Percentiles rank a stretch among this genome's conserved stretches.
Evolutionary conservation across 805 yeast genomes (phyloP).

Genomic region (Saccharomycodes ludwigii): DNA sequence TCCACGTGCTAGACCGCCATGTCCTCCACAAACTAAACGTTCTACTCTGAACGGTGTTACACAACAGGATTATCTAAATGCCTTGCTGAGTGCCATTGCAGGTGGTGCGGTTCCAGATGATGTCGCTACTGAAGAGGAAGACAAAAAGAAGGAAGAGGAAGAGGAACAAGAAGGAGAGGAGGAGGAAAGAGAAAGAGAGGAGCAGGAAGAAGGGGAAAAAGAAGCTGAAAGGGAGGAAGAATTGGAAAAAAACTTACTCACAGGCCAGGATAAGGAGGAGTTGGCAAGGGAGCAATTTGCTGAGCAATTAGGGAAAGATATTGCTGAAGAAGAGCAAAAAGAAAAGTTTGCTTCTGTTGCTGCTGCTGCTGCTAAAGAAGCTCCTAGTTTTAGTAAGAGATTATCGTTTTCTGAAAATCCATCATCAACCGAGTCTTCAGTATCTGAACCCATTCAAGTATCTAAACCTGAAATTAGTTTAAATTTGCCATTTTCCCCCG

Average conservation of each 20-base stretch:
- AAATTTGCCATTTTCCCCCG: slow-evolving; percentile 42
- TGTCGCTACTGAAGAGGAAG: slow-evolving; percentile 1
- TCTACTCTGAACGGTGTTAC: too few species aligned
- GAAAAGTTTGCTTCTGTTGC: slow-evolving; percentile 1
- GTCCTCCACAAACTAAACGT: too few species aligned
- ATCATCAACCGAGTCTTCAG: slow-evolving; percentile 20
- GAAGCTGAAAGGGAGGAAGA: slow-evolving; percentile 3
- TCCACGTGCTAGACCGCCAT: slow-evolving; percentile 3
- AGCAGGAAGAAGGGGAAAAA: slow-evolving; percentile 2
- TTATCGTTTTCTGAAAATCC: slow-evolving; percentile 10
- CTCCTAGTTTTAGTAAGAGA: slow-evolving; percentile 4
- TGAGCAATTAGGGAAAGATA: slow-evolving; percentile 1
- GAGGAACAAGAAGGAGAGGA: slow-evolving; percentile 1
- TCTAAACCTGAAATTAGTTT: slow-evolving; percentile 32
- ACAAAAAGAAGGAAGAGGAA: slow-evolving; percentile 1
- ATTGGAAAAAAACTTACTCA: slow-evolving; percentile 3
- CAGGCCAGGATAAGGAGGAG: background rate
- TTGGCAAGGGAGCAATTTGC: slow-evolving; percentile 1
- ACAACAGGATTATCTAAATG: slow-evolving; percentile 10
- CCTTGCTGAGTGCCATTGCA: slow-evolving; percentile 12
- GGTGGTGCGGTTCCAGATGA: slow-evolving; percentile 9
- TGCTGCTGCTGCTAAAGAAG: slow-evolving; percentile 5
- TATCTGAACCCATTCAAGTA: slow-evolving; percentile 30
- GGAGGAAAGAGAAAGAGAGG: slow-evolving; percentile 1
- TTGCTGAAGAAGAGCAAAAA: slow-evolving; percentile 5